Evolutionary conservation across 345 rosid species (phyloP).

Genomic region (Hibiscus mutabilis): DNA sequence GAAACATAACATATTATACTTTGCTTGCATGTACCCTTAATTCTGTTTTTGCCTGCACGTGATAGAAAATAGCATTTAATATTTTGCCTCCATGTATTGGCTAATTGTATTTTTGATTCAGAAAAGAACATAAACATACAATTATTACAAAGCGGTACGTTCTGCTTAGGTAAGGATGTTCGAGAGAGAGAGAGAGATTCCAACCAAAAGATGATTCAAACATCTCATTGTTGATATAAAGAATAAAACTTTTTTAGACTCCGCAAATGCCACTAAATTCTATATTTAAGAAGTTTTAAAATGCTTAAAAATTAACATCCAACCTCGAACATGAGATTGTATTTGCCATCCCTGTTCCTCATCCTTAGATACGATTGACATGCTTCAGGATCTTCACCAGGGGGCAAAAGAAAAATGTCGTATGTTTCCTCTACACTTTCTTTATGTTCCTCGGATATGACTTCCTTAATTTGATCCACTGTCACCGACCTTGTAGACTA

Average conservation of each 20-base stretch:
- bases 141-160: neutral
- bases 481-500: conserved; percentile 73
- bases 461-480: conserved; percentile 70
- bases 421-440: conserved; percentile 90
- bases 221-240: neutral
- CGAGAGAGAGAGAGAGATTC: neutral
- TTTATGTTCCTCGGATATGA: conserved; percentile 42
- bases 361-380: conserved; percentile 96
- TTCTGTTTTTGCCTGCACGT: too few relatives aligned
- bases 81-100: neutral
- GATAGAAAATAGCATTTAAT: too few relatives aligned
- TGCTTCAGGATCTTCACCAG: conserved; percentile 99
- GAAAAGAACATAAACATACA: neutral
- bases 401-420: conserved; percentile 96
- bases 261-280: neutral
- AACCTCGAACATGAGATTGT: conserved; percentile 99
- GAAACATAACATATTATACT: too few relatives aligned
- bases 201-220: neutral
- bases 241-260: neutral
- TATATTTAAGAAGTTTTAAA: conserved; percentile 3
- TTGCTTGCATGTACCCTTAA: too few relatives aligned
- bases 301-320: conserved; percentile 16
- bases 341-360: conserved; percentile 98
- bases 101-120: neutral
- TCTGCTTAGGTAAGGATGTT: neutral